A percentile compares a stretch with the other conserved stretches of the same genome.
Evolutionary conservation across 108 stramenopile species (phyloP).

Genomic region (Cyclotella distinguenda): DNA sequence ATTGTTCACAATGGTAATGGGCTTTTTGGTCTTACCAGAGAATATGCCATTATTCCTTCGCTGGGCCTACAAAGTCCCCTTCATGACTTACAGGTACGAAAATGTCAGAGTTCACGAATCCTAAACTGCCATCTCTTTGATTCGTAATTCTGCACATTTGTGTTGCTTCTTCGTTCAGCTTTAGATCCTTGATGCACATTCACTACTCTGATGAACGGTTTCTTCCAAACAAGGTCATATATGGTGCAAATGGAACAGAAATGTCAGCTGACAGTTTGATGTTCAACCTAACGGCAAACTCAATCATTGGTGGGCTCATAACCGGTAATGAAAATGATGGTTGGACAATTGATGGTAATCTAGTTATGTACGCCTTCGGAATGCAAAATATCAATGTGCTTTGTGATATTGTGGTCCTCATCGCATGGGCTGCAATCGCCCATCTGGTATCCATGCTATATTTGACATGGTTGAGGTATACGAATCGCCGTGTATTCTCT

Average conservation of each 20-base stretch:
- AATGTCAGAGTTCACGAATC: neutral
- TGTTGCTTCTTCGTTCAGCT: neutral
- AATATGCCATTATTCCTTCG: conserved; percentile 2
- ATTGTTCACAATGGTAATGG: conserved; percentile 25
- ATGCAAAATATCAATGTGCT: conserved; percentile 2
- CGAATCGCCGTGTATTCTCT: conserved; percentile 1
- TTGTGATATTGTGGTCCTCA: neutral
- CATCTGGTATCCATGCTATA: conserved; percentile 9
- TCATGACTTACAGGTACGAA: conserved; percentile 30
- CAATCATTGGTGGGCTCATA: neutral
- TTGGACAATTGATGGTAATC: conserved; percentile 4
- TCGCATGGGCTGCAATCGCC: conserved; percentile 10
- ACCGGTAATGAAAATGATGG: too few relatives aligned
- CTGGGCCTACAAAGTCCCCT: conserved; percentile 20
- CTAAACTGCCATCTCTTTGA: neutral
- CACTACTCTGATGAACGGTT: neutral
- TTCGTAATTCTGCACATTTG: too few relatives aligned
- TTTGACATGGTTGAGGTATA: conserved; percentile 6
- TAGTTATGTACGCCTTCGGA: conserved; percentile 7
- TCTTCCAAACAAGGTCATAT: neutral
- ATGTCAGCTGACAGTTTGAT: neutral
- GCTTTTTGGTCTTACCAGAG: conserved; percentile 17
- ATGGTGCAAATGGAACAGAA: conserved; percentile 1
- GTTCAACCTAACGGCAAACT: neutral
- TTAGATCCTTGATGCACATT: conserved; percentile 1